Conservation (phyloP, 305 asterid genomes). For the Solanum hybrid region DNA sequence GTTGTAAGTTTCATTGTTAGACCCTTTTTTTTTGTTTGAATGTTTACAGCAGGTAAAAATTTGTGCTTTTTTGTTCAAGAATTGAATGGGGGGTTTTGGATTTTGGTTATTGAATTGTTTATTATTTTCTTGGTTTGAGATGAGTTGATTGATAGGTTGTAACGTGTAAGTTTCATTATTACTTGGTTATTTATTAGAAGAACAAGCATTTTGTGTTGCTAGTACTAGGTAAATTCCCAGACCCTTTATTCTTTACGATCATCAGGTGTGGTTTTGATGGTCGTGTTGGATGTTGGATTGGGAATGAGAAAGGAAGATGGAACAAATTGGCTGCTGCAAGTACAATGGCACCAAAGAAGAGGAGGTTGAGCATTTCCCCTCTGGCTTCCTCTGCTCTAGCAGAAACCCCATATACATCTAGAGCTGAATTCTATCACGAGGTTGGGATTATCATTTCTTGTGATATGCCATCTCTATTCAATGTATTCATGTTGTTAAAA, state of each 20-base stretch:
- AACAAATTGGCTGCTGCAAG: conserved; percentile 22
- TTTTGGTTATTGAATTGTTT: neutral
- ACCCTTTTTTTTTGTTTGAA: conserved; percentile 13
- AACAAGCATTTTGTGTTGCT: conserved; percentile 32
- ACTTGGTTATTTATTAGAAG: conserved; percentile 19
- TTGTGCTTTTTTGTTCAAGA: conserved; percentile 1
- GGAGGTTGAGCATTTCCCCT: conserved; percentile 47
- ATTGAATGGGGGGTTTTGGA: neutral
- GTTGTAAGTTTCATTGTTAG: neutral
- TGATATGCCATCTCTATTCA: neutral
- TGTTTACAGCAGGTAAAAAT: conserved; percentile 20
- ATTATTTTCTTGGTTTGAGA: neutral
- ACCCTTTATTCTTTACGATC: conserved; percentile 64
- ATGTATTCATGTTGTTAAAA: neutral
- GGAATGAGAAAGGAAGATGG: conserved; percentile 36
- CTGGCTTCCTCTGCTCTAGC: conserved; percentile 52
- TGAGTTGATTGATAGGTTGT: neutral
- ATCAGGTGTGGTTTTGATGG: conserved; percentile 67
- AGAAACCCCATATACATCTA: conserved; percentile 35
- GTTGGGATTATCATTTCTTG: conserved; percentile 26
- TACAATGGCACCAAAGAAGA: conserved; percentile 45
- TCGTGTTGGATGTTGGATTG: conserved; percentile 55
- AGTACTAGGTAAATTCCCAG: conserved; percentile 45
- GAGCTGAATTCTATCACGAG: conserved; percentile 59
- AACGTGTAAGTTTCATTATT: neutral